Evolutionary conservation across 495 filamentous ascomycete genomes (phyloP).

Genomic region (Lasiosphaeria ovina): DNA sequence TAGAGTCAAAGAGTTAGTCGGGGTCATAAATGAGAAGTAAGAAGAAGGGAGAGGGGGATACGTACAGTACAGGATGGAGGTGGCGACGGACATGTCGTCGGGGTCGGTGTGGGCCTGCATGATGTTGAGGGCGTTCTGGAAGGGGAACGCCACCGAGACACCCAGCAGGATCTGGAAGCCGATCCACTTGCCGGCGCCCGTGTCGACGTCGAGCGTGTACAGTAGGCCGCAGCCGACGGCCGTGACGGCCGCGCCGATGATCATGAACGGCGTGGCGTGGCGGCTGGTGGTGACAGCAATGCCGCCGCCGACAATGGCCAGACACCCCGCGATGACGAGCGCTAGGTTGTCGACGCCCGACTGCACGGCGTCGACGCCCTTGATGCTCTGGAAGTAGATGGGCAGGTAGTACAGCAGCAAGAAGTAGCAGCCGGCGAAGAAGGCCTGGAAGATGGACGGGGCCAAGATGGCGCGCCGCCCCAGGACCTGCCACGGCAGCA

Average conservation of each 20-base stretch:
- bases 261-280: conserved; percentile 36
- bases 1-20: conserved; percentile 3
- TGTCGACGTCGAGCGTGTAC: conserved; percentile 50
- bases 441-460: conserved; percentile 31
- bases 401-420: conserved; percentile 54
- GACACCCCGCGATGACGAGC: conserved; percentile 35
- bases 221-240: conserved; percentile 26
- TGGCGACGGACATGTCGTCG: conserved; percentile 21
- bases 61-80: conserved; percentile 44
- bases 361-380: conserved; percentile 36
- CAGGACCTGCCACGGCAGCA: conserved; percentile 38
- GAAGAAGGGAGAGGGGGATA: neutral
- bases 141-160: conserved; percentile 11
- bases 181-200: conserved; percentile 50
- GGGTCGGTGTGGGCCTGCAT: conserved; percentile 6
- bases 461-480: conserved; percentile 37
- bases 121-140: conserved; percentile 16
- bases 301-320: conserved; percentile 34
- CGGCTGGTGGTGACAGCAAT: conserved; percentile 32
- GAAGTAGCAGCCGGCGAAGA: conserved; percentile 41
- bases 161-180: conserved; percentile 63
- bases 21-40: neutral
- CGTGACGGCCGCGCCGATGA: conserved; percentile 26
- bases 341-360: conserved; percentile 51
- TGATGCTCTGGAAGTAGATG: conserved; percentile 58